A percentile compares a stretch with the other conserved stretches of the same genome.
phyloP scores from a whole-genome alignment of 192 early-diverging fungal species.

The Piromyces finnis region DNA sequence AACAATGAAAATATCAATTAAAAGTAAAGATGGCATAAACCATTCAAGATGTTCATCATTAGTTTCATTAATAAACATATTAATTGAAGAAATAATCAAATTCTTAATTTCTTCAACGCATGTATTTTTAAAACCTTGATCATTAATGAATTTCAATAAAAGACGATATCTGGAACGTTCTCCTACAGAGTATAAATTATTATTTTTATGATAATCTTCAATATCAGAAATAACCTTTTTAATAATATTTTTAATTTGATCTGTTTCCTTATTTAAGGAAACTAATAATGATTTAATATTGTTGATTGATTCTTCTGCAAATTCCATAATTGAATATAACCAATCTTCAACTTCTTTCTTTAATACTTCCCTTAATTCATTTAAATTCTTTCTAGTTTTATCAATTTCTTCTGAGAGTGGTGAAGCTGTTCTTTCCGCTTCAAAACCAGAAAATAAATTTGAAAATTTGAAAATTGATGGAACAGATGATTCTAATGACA shows the following conservation, averaged over 20 bases:
- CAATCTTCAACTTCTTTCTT: neutral
- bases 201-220: neutral
- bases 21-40: neutral
- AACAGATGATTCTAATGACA: neutral
- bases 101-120: neutral
- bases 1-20: neutral
- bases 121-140: neutral
- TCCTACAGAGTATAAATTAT: neutral
- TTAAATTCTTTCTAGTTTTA: neutral
- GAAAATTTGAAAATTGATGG: neutral
- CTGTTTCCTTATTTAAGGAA: neutral
- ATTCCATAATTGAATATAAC: neutral
- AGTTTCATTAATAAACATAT: neutral
- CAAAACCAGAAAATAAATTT: neutral
- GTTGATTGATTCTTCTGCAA: neutral
- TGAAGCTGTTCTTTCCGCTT: neutral
- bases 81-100: neutral
- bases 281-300: neutral
- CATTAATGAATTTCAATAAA: neutral
- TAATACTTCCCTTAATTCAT: neutral
- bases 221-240: neutral
- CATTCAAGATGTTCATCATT: neutral
- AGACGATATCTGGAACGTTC: neutral
- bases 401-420: neutral
- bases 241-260: neutral